Base-by-base conservation (phyloP, 2,329 filamentous ascomycete genomes). In the Alternaria sp. region DNA sequence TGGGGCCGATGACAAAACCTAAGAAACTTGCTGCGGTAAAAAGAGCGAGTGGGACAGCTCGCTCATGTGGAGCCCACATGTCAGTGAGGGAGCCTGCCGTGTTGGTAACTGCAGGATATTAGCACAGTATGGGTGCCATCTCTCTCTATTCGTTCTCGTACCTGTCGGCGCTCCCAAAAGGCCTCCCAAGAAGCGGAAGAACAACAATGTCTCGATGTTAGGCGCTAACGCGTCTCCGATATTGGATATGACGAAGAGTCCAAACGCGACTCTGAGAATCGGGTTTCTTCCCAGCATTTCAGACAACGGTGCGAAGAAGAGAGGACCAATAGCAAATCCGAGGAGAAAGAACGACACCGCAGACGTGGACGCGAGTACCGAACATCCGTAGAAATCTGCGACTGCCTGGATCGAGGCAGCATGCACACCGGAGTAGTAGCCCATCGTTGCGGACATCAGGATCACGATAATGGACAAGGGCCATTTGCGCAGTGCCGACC, bases 281-380 rank as follows among this genome's bases (percentile, higher is more conserved):
- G 37, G 37, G 9, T 41, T 41, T 10, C 37, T n/a, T 41, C 37
- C 37, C 37, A 41, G 37, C 37, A 41, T 41, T n/a, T 41, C 89
- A n/a, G 84, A 87, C 26, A 90, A 73, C 0, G 89, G 88, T 0
- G 88, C 87, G 78, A 78, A 82, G 4, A 81, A 66, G 9, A 81
- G 60, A 0, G 80, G 80, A 4, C 80, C 80, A 15, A 81, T 67
- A n/a, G 79, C 79, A 60, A 82, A 82, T 12, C 80, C 80, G 3
- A 82, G 60, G 12, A 82, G 80, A 71, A 81, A 82, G 11, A 82
- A 76, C 10, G 77, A 80, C 37, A 41, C 37, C 9, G 37, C 37
- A 41, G 37, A 41, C 37, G 37, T 41, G 37, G 37, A 41, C 37
- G 37, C 37, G 37, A 41, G 37, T 41, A 41, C 37, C 37, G 37